Evolutionary conservation across 2,329 filamentous ascomycete genomes (phyloP), one percentile per base, ranked within the genome.

Genomic region (Zasmidium angulare): DNA sequence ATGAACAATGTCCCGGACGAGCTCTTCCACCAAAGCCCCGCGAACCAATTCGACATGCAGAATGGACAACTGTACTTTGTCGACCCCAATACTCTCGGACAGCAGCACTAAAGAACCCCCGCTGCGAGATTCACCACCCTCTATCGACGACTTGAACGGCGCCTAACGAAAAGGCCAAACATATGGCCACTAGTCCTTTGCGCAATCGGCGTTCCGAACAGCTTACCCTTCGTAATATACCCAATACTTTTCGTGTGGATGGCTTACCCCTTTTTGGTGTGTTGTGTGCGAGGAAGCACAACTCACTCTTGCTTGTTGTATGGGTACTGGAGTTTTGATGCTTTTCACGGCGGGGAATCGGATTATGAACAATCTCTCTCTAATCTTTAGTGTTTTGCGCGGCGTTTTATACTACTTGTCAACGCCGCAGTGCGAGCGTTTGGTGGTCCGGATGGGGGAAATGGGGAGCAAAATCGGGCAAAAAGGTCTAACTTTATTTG

Each of bases 21-120:
- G 48, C 67, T 72, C 56, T 73, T 68, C 59, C 69, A 72, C 22
- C 65, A 66, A 17, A 73, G 70, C 19, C 71, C 71, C 23, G 67
- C 70, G 71, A 61, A 78, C 73, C 68, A 69, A 29, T 65, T 70
- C 31, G 77, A 80, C 64, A 78, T 80, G 76, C 74, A 78, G 52
- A 76, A 76, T 46, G 72, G 79, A 59, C 77, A 78, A 57, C 76
- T 78, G 66, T 80, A 78, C 63, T 78, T 77, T 53, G 76, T 81
- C 56, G 78, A 81, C 62, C 78, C 78, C 10, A 64, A 68, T 61
- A 65, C 61, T 58, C 68, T 73, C n/a, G 69, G 69, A 62, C 69
- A 71, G 57, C 67, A 66, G 59, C 63, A 66, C 46, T 64, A 60
- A 56, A 57, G 31, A 20, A n/a, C n/a, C 19, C 29, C 29, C 21